These are phyloP conservation scores for Paraphoma chrysanthemicola DNA, from an alignment of 2,329 filamentous ascomycete genomes.

Conservation along the genomic window DNA sequence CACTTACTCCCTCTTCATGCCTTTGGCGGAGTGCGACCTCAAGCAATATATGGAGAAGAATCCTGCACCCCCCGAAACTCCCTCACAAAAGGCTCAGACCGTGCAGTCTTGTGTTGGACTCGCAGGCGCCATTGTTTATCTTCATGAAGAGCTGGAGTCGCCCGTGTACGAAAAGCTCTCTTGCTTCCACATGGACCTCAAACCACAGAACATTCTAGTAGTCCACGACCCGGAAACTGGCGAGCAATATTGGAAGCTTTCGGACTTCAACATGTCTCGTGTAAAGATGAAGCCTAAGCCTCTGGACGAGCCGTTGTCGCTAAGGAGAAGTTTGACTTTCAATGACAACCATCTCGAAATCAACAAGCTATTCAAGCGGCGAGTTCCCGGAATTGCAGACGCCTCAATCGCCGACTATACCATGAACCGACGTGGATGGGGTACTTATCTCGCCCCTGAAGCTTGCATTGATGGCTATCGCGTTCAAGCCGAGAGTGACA, in stretches of 20 bases:
- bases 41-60: slow-evolving; percentile 41
- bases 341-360: slow-evolving; percentile 27
- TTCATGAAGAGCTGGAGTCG: slow-evolving; percentile 47
- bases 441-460: slow-evolving; percentile 51
- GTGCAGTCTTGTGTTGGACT: slow-evolving; percentile 3
- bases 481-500: slow-evolving; percentile 40
- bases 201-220: slow-evolving; percentile 31
- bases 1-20: slow-evolving; percentile 53
- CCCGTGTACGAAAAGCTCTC: slow-evolving; percentile 35
- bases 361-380: slow-evolving; percentile 34
- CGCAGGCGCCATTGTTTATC: slow-evolving; percentile 9
- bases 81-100: background rate
- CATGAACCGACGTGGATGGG: slow-evolving; percentile 38
- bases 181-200: slow-evolving; percentile 53
- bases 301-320: slow-evolving; percentile 10
- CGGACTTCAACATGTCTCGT: slow-evolving; percentile 52
- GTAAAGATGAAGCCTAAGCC: slow-evolving; percentile 34
- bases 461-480: slow-evolving; percentile 36
- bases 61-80: background rate
- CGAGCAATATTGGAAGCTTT: slow-evolving; percentile 49
- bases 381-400: slow-evolving; percentile 8
- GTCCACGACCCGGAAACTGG: slow-evolving; percentile 43
- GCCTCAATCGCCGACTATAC: slow-evolving; percentile 13
- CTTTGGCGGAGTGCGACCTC: slow-evolving; percentile 48
- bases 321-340: background rate